Percentiles rank a stretch among this genome's conserved stretches.
Conservation (phyloP, 345 rosid species). For the Aegle marmelos region DNA sequence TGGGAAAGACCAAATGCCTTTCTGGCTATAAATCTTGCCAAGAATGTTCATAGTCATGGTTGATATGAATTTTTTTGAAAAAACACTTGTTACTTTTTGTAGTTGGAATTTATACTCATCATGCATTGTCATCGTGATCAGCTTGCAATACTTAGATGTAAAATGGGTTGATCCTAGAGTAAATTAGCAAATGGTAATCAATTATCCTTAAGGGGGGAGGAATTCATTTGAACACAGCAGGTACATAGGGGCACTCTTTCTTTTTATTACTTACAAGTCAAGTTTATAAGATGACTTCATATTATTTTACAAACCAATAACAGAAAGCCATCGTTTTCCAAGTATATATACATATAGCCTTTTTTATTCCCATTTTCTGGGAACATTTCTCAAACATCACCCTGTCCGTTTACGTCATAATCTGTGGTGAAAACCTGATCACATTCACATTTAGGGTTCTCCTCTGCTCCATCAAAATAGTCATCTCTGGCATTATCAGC, state of each 20-base stretch:
- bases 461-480: constrained; percentile 14
- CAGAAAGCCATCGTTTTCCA: neutral
- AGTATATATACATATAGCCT: neutral
- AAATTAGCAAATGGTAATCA: neutral
- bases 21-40: neutral
- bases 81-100: neutral
- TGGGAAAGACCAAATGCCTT: neutral
- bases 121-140: neutral
- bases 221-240: neutral
- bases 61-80: neutral
- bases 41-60: neutral
- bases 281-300: neutral
- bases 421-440: constrained; percentile 11
- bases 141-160: neutral
- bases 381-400: neutral
- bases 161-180: neutral
- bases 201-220: neutral
- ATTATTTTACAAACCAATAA: neutral
- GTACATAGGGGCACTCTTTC: neutral
- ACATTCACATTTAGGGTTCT: constrained; percentile 5
- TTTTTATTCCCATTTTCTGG: neutral
- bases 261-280: neutral
- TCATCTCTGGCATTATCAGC: constrained; percentile 22
- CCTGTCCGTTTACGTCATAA: neutral
- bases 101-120: neutral